Conservation (phyloP, 2,329 filamentous ascomycete species). For the Lizonia empirigonia region DNA sequence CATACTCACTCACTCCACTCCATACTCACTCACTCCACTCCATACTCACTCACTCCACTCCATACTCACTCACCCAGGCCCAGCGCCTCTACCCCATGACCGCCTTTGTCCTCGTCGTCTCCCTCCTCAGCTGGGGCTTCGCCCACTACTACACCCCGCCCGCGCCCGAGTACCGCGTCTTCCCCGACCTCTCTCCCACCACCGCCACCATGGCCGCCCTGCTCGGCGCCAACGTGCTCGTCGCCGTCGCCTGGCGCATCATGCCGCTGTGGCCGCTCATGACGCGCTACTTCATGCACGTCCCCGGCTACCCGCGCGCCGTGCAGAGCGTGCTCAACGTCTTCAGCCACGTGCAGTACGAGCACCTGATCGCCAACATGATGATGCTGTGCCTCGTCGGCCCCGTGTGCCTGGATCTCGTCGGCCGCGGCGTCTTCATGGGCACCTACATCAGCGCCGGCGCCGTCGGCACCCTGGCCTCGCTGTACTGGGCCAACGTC, state of each 20-base stretch:
- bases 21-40: not conserved
- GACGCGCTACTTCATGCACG: conserved; percentile 63
- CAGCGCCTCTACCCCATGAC: conserved; percentile 47
- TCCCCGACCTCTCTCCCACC: conserved; percentile 41
- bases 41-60: not conserved
- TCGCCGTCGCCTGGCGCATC: conserved; percentile 66
- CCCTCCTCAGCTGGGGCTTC: conserved; percentile 33
- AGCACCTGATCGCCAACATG: conserved; percentile 68
- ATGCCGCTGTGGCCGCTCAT: conserved; percentile 69
- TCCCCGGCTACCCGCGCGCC: conserved; percentile 63
- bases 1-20: not conserved
- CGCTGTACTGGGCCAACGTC: conserved; percentile 44
- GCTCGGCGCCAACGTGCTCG: conserved; percentile 63
- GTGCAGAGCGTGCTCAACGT: conserved; percentile 66
- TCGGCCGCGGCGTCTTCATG: conserved; percentile 44
- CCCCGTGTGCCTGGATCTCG: conserved; percentile 48
- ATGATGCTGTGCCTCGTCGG: conserved; percentile 69
- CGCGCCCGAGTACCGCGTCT: conserved; percentile 37
- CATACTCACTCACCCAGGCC: conserved; percentile 21
- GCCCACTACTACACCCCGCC: conserved; percentile 44
- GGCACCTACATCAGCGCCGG: conserved; percentile 45
- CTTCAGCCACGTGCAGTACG: conserved; percentile 70
- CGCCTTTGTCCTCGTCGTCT: conserved; percentile 38
- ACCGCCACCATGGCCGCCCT: conserved; percentile 62
- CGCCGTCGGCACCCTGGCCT: conserved; percentile 38